phyloP scores from a whole-genome alignment of 495 filamentous ascomycete genomes.

The Penicillium herquei region DNA sequence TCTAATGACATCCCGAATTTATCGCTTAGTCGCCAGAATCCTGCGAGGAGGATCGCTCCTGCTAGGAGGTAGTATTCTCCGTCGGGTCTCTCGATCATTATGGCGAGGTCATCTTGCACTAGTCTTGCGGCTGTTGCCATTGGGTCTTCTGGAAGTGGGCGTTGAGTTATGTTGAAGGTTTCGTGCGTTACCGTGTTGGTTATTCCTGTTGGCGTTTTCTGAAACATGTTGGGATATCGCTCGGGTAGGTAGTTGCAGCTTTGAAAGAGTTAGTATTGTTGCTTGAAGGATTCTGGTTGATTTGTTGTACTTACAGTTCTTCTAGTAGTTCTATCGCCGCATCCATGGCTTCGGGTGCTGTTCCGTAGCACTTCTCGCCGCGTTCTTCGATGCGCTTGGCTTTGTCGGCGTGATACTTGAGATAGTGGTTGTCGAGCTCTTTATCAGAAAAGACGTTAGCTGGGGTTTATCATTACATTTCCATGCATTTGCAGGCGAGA shows the following conservation, averaged over 20 bases:
- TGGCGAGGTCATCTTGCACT: constrained; percentile 80
- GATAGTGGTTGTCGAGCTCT: constrained; percentile 83
- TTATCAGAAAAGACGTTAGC: constrained; percentile 4
- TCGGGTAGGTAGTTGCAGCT: constrained; percentile 71
- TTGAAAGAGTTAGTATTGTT: background rate
- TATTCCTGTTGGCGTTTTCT: constrained; percentile 62
- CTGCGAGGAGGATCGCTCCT: constrained; percentile 74
- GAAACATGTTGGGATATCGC: constrained; percentile 74
- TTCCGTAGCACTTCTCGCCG: constrained; percentile 66
- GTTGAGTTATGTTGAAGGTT: constrained; percentile 64
- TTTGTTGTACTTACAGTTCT: constrained; percentile 52
- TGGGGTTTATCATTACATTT: background rate
- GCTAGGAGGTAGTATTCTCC: constrained; percentile 84
- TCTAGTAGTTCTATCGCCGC: constrained; percentile 79
- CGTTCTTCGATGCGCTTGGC: constrained; percentile 67
- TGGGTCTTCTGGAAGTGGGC: constrained; percentile 74
- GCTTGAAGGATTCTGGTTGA: background rate
- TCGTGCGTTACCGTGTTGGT: constrained; percentile 72
- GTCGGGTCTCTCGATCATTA: constrained; percentile 79
- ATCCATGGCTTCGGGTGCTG: constrained; percentile 71
- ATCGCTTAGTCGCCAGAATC: constrained; percentile 84
- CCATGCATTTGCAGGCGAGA: background rate
- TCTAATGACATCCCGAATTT: constrained; percentile 82
- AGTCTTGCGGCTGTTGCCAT: constrained; percentile 74
- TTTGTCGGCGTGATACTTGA: constrained; percentile 74